These are phyloP conservation scores for Hypoxylon fuscum DNA, from an alignment of 495 filamentous ascomycete species.

Conservation along the genomic window DNA sequence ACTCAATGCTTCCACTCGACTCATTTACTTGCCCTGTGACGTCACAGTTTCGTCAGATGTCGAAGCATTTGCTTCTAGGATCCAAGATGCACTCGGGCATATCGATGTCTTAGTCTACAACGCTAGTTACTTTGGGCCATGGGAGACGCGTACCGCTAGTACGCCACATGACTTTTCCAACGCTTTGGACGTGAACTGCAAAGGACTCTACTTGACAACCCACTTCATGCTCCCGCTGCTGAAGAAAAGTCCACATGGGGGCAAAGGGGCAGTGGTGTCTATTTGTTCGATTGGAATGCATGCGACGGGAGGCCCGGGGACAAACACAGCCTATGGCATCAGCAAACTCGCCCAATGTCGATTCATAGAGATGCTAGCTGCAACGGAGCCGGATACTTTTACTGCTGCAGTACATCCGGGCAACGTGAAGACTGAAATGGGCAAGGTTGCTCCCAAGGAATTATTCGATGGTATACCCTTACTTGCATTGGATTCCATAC, in stretches of 20 bases:
- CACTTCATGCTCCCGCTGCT: not conserved
- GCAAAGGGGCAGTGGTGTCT: not conserved
- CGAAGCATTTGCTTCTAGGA: not conserved
- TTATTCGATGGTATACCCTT: not conserved
- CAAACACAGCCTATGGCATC: not conserved
- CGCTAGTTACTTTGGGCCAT: not conserved
- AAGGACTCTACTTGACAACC: not conserved
- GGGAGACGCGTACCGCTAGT: not conserved
- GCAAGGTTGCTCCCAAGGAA: not conserved
- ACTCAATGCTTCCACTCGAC: not conserved
- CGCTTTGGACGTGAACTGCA: not conserved
- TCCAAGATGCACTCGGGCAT: not conserved
- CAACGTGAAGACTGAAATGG: not conserved
- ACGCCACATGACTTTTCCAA: not conserved
- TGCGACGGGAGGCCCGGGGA: not conserved
- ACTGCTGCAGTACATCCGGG: not conserved
- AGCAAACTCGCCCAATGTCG: not conserved
- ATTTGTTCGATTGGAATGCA: not conserved
- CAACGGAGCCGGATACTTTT: not conserved
- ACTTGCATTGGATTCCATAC: not conserved
- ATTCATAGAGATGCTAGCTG: not conserved
- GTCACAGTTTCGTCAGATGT: not conserved
- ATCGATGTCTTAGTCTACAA: not conserved
- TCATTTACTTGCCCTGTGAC: not conserved
- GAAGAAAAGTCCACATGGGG: not conserved